Evolutionary conservation across 176 grass and related monocot species (phyloP).

Genomic region (Aegilops speltoides): DNA sequence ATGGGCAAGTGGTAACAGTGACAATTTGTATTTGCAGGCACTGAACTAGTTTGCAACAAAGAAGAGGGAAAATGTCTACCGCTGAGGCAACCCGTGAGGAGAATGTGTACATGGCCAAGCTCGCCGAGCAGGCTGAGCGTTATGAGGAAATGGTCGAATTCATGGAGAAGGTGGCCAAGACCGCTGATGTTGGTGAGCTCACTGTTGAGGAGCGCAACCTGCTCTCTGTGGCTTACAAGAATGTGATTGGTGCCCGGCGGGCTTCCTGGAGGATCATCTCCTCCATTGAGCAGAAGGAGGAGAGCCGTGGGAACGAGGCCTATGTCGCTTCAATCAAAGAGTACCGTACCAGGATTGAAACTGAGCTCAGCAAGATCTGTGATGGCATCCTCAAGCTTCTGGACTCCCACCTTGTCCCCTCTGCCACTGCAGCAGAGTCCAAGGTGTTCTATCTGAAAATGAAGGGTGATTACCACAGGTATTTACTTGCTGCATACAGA

Average conservation of each 20-base stretch:
- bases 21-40: background rate
- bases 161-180: slow-evolving; percentile 67
- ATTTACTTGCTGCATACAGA: background rate
- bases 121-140: slow-evolving; percentile 58
- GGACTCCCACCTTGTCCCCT: slow-evolving; percentile 49
- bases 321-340: slow-evolving; percentile 49
- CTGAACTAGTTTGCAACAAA: background rate
- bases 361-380: slow-evolving; percentile 60
- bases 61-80: slow-evolving; percentile 21
- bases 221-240: slow-evolving; percentile 61
- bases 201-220: slow-evolving; percentile 65
- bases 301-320: slow-evolving; percentile 56
- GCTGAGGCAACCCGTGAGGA: slow-evolving; percentile 50
- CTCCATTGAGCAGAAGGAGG: slow-evolving; percentile 69
- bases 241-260: slow-evolving; percentile 56
- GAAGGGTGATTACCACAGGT: slow-evolving; percentile 70
- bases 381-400: slow-evolving; percentile 67
- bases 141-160: slow-evolving; percentile 65
- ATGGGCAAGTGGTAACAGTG: background rate
- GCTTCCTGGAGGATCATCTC: slow-evolving; percentile 64
- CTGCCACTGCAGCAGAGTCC: slow-evolving; percentile 44
- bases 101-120: slow-evolving; percentile 67
- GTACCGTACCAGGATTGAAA: slow-evolving; percentile 55
- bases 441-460: slow-evolving; percentile 69
- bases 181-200: slow-evolving; percentile 41